Evolutionary conservation across 108 stramenopile genomes (phyloP).

Genomic region (Stephanodiscus triporus): DNA sequence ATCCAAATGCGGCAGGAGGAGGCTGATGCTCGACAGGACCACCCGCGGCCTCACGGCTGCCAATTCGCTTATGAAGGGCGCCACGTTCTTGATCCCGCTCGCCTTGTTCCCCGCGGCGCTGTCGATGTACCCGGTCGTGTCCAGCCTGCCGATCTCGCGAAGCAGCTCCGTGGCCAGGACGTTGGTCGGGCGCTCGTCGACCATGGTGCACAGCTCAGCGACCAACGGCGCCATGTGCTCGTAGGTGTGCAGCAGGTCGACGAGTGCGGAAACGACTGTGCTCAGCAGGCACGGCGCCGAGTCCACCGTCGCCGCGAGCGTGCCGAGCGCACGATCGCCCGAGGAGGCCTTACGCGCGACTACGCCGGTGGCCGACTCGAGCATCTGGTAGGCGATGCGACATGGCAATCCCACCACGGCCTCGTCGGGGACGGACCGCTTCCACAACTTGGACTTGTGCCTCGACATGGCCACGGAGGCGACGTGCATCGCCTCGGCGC

Average conservation of each 20-base stretch:
- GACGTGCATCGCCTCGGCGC: slow-evolving; percentile 68
- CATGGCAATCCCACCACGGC: slow-evolving; percentile 72
- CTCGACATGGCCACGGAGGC: slow-evolving; percentile 67
- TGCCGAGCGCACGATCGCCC: slow-evolving; percentile 67
- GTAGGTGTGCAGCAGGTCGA: slow-evolving; percentile 86
- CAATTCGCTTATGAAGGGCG: slow-evolving; percentile 77
- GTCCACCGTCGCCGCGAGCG: slow-evolving; percentile 74
- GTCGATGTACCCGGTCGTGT: slow-evolving; percentile 45
- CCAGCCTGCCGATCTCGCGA: slow-evolving; percentile 76
- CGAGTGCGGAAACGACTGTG: slow-evolving; percentile 78
- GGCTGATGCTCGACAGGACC: slow-evolving; percentile 65
- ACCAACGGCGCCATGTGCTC: slow-evolving; percentile 82
- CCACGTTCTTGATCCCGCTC: slow-evolving; percentile 79
- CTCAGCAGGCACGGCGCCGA: slow-evolving; percentile 53
- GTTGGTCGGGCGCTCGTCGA: slow-evolving; percentile 52
- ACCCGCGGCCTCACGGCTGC: slow-evolving; percentile 61
- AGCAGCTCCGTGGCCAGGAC: slow-evolving; percentile 68
- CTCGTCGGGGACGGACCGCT: slow-evolving; percentile 83
- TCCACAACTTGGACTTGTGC: slow-evolving; percentile 68
- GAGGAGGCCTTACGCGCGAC: slow-evolving; percentile 66
- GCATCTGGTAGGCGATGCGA: slow-evolving; percentile 84
- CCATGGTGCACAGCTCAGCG: slow-evolving; percentile 75
- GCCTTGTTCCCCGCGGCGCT: slow-evolving; percentile 57
- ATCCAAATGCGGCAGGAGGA: slow-evolving; percentile 77
- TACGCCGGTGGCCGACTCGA: slow-evolving; percentile 75